Base-by-base conservation (phyloP, 306 rosid species). In the Fragaria nilgerrensis region DNA sequence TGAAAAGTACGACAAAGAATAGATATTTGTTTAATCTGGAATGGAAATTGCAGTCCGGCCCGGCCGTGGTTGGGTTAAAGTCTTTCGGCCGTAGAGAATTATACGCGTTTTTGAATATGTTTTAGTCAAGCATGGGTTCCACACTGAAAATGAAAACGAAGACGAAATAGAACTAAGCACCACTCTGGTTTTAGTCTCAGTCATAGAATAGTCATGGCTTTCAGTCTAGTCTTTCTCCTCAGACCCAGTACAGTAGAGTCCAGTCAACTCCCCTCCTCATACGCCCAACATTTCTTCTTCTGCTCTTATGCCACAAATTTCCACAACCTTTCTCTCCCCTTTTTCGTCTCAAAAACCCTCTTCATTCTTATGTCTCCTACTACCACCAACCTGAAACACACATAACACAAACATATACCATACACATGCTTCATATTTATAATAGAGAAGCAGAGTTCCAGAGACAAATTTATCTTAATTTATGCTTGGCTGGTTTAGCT, bases 261-360 rank as follows among this genome's bases (percentile, higher is more conserved):
- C 79, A 74, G 83, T 80, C 88, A 85, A 85, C 84, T 77, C 80
- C 76, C 82, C 78, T 70, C 72, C 65, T 69, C 41, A 70, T 49
- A 29, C 41, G 68, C 39, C 41, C 68, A 62, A 29, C 68, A 25
- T 61, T 56, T 58, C 64, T 62, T 15, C 41, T 29, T 5, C 68
- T 62, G 17, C 36, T 56, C 3, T 32, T 32, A 32, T 25, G 16
- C 65, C 67, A 27, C 68, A 62, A 62, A 29, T 62, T 62, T 62
- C 37, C 68, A 62, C 20, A 14, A 62, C 9, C 68, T 29, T 17
- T 13, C 67, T 13, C 67, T 11, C 4, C 5, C 9, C 8, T 19
- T 61, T 61, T 6, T 12, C 63, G 7, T 23, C 64, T 58, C 32
- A 56, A 56, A 61, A 12, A 5, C 27, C 41, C 43, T 13, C 37